Conservation (phyloP, 2,329 filamentous ascomycete genomes). For the Trichophyton schoenleinii region DNA sequence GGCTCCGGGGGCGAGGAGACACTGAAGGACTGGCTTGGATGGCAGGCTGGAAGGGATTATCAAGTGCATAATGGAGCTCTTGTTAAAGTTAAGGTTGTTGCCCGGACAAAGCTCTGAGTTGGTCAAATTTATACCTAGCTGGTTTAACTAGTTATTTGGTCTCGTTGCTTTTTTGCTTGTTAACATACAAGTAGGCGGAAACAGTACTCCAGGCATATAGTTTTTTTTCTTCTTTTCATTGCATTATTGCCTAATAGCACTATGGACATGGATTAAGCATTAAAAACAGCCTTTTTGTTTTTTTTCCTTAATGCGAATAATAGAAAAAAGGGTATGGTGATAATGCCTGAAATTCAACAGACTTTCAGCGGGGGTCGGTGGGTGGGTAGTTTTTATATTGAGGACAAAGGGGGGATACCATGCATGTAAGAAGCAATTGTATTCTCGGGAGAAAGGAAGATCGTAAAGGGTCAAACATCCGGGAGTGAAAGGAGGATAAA, state of each 20-base stretch:
- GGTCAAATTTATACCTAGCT: too few species aligned
- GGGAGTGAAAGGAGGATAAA: background rate
- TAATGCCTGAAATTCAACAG: background rate
- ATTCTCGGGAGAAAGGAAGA: background rate
- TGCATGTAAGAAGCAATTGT: background rate
- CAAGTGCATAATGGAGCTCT: conserved; percentile 52
- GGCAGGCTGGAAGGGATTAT: conserved; percentile 60
- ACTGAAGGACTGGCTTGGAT: conserved; percentile 62
- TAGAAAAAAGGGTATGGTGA: background rate
- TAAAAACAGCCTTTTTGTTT: background rate
- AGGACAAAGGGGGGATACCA: background rate
- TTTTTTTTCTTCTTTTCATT: background rate
- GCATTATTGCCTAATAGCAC: background rate
- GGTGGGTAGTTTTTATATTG: background rate
- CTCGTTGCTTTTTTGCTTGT: background rate
- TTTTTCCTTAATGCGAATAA: background rate
- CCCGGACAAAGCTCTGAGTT: background rate
- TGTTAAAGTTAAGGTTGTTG: conserved; percentile 31
- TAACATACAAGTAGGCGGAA: too few species aligned
- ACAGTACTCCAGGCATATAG: too few species aligned
- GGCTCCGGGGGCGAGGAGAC: conserved; percentile 61
- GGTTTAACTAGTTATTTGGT: background rate
- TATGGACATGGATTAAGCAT: conserved; percentile 1
- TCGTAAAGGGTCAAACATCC: background rate
- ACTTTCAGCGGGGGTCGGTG: background rate